Conservation (phyloP, 805 yeast species). For the Metschnikowia anglica region DNA sequence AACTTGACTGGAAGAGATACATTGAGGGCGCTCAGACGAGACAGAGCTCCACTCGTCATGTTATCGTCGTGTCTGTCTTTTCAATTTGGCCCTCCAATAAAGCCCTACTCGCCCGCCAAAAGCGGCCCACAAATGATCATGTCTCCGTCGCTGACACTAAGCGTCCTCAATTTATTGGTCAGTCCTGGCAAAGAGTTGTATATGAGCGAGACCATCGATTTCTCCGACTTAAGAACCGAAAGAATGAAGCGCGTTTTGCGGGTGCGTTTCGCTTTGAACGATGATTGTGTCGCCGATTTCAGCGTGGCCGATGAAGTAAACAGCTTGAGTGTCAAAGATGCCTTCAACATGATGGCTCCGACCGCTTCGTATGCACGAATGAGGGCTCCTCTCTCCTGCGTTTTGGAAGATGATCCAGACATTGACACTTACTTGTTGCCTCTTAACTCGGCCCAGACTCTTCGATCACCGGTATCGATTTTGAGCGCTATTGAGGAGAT, state of each 20-base stretch:
- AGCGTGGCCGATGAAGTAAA: background rate
- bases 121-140: constrained; percentile 6
- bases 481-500: background rate
- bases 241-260: constrained; percentile 10
- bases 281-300: background rate
- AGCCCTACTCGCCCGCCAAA: constrained; percentile 8
- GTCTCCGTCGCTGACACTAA: constrained; percentile 8
- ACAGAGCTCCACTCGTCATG: constrained; percentile 1
- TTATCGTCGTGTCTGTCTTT: constrained; percentile 13
- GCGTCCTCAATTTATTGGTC: constrained; percentile 1
- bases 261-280: constrained; percentile 7
- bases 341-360: background rate
- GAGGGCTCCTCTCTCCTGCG: constrained; percentile 4
- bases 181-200: constrained; percentile 11
- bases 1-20: constrained; percentile 1
- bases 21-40: constrained; percentile 4
- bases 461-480: constrained; percentile 1
- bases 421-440: constrained; percentile 6
- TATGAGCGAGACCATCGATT: constrained; percentile 9
- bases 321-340: background rate
- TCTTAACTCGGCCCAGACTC: constrained; percentile 4
- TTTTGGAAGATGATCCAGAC: constrained; percentile 10
- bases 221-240: constrained; percentile 5
- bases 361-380: background rate
- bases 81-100: constrained; percentile 10